Evolutionary conservation across 2,329 filamentous ascomycete species (phyloP).

Genomic region (Westerdykella ornata): DNA sequence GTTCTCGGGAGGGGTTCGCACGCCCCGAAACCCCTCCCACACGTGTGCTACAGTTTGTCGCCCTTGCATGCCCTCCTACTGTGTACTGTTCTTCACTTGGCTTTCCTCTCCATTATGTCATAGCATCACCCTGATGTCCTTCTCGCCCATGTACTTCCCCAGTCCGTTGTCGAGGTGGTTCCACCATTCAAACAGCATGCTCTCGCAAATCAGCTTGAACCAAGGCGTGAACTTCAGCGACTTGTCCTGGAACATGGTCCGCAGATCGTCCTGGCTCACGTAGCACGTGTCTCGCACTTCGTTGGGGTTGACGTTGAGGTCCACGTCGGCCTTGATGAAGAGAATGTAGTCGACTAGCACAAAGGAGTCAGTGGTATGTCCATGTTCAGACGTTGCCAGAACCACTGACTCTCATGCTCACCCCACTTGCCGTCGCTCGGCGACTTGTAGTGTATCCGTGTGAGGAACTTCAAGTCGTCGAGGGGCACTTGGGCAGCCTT

Average conservation of each 20-base stretch:
- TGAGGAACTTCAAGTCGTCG: slow-evolving; percentile 88
- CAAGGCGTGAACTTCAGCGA: slow-evolving; percentile 86
- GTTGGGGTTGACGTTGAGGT: slow-evolving; percentile 74
- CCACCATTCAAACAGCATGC: slow-evolving; percentile 99
- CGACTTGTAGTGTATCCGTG: slow-evolving; percentile 95
- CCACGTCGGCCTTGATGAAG: slow-evolving; percentile 84
- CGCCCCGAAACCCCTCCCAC: no score
- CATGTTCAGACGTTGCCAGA: background rate
- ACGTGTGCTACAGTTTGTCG: no score
- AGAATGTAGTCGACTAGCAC: slow-evolving; percentile 88
- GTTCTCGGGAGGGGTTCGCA: background rate
- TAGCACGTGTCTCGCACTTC: slow-evolving; percentile 83
- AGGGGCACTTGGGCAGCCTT: slow-evolving; percentile 80
- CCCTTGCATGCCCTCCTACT: no score
- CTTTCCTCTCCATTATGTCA: no score
- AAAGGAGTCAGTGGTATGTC: slow-evolving; percentile 15
- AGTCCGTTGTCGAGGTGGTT: slow-evolving; percentile 71
- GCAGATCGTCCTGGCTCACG: slow-evolving; percentile 74
- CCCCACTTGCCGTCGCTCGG: slow-evolving; percentile 97
- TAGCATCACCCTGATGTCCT: slow-evolving; percentile 78
- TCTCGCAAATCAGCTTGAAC: slow-evolving; percentile 99
- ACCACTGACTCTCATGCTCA: slow-evolving; percentile 83
- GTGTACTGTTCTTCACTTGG: no score
- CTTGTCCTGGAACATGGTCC: slow-evolving; percentile 75
- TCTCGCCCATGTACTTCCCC: slow-evolving; percentile 79